A percentile compares a stretch with the other conserved stretches of the same genome.
phyloP scores from a whole-genome alignment of 371 early-diverging fungal species.

The Haplosporangium sp. region DNA sequence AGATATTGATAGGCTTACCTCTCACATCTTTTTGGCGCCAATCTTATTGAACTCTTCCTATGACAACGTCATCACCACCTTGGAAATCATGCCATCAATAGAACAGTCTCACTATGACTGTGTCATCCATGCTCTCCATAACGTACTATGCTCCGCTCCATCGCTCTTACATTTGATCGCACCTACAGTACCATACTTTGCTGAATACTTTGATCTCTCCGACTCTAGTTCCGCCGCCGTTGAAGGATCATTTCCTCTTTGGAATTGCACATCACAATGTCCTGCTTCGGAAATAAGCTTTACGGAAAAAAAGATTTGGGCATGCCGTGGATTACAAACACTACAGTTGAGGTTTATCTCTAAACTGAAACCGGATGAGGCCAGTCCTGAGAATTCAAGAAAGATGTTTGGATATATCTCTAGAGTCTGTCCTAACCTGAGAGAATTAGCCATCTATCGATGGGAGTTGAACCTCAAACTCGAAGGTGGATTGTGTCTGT shows the following conservation, averaged over 20 bases:
- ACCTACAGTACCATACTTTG: conserved; percentile 3
- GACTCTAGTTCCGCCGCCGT: background rate
- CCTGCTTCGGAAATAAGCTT: background rate
- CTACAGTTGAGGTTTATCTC: conserved; percentile 5
- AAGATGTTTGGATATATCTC: conserved; percentile 33
- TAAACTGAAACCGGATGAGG: background rate
- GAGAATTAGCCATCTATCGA: conserved; percentile 6
- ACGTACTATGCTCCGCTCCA: conserved; percentile 15
- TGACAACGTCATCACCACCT: conserved; percentile 6
- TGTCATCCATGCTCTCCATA: conserved; percentile 11
- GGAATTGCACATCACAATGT: background rate
- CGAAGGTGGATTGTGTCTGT: conserved; percentile 13
- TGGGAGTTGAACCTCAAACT: conserved; percentile 6
- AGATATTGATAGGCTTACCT: background rate
- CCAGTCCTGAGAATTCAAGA: conserved; percentile 10
- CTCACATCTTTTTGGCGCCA: background rate
- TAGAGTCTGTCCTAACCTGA: conserved; percentile 21
- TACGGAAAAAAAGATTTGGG: conserved; percentile 10
- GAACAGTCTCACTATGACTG: background rate
- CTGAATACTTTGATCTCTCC: conserved; percentile 18
- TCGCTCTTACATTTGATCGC: conserved; percentile 14
- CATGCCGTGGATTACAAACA: conserved; percentile 16
- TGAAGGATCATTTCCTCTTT: conserved; percentile 1
- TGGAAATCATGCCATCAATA: conserved; percentile 5
- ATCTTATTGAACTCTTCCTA: background rate